Conservation (phyloP, 805 yeast genomes). For the Isabelozyma pseudorhagii region DNA sequence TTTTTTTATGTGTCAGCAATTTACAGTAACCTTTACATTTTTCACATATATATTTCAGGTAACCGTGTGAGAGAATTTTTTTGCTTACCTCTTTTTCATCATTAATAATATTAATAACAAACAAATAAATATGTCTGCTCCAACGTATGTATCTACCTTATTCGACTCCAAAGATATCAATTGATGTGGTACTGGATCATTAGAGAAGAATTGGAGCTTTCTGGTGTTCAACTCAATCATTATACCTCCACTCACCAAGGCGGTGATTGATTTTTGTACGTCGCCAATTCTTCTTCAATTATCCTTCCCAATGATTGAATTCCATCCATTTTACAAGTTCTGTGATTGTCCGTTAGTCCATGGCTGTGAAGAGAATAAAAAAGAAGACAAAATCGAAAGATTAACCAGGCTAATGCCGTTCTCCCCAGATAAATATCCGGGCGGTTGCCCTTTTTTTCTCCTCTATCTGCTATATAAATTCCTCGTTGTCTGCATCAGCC, state of each 20-base stretch:
- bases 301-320: not conserved
- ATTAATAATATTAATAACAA: conserved; percentile 6
- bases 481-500: not conserved
- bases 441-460: not conserved
- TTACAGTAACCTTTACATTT: not conserved
- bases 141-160: conserved; percentile 33
- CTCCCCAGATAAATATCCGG: not conserved
- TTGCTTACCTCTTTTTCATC: conserved; percentile 1
- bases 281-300: not conserved
- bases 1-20: not conserved
- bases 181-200: not conserved
- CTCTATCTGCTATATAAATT: not conserved
- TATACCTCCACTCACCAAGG: not conserved
- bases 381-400: no score
- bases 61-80: not conserved
- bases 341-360: no score
- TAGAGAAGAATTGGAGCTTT: not conserved
- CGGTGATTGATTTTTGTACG: no score
- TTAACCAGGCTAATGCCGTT: not conserved
- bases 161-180: conserved; percentile 1
- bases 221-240: not conserved
- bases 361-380: no score
- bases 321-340: no score
- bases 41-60: not conserved
- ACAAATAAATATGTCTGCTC: conserved; percentile 31